These are phyloP conservation scores for Pseudopithomyces maydicus DNA, from an alignment of 2,329 filamentous ascomycete genomes.

Conservation along the genomic window DNA sequence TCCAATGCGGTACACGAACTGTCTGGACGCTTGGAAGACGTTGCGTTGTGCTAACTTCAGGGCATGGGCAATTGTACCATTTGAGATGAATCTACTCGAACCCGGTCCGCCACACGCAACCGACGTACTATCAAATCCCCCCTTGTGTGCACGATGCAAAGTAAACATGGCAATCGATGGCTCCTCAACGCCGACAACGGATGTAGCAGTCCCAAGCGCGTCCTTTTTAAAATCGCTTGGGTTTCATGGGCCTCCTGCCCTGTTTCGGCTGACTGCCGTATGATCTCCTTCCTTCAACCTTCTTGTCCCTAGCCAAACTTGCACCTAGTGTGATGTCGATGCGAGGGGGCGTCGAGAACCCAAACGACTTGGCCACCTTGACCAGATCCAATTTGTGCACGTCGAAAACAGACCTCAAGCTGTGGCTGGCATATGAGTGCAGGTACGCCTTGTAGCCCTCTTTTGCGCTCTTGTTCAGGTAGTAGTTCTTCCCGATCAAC, in stretches of 20 bases:
- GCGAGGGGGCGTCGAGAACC: slow-evolving; percentile 75
- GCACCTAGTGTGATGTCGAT: slow-evolving; percentile 80
- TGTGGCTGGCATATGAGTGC: slow-evolving; percentile 91
- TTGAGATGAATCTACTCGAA: no score
- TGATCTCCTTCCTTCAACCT: slow-evolving; percentile 64
- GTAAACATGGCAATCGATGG: background rate
- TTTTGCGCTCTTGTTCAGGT: slow-evolving; percentile 84
- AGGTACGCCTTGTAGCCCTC: slow-evolving; percentile 86
- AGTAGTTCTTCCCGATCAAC: slow-evolving; percentile 94
- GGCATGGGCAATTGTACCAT: background rate
- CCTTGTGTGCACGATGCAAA: no score
- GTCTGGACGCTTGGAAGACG: background rate
- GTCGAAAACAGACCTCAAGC: slow-evolving; percentile 81
- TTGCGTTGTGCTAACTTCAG: no score
- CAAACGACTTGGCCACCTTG: slow-evolving; percentile 84
- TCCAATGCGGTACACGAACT: background rate
- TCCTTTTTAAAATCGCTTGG: slow-evolving; percentile 35
- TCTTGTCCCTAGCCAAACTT: slow-evolving; percentile 76
- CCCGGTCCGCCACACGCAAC: no score
- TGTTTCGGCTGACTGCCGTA: slow-evolving; percentile 82
- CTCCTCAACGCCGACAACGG: background rate
- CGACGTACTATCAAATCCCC: no score
- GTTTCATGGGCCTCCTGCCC: slow-evolving; percentile 59
- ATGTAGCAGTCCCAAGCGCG: background rate
- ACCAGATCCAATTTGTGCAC: slow-evolving; percentile 80